Base-by-base conservation (phyloP, 495 filamentous ascomycete genomes). In the Annulohypoxylon stygium region DNA sequence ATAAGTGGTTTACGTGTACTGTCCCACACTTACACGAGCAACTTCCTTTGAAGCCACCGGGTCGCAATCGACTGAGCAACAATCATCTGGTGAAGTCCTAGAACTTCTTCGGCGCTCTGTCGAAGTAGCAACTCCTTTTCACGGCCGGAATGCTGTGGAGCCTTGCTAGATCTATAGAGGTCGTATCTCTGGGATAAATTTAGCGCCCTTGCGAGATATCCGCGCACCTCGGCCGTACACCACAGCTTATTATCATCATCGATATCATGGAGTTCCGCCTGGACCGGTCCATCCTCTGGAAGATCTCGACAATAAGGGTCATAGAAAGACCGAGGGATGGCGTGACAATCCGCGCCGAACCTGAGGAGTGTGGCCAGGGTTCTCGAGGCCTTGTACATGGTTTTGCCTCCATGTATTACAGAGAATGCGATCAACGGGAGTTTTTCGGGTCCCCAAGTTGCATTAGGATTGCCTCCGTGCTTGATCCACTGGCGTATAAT, bases 171-270 rank as follows among this genome's bases (percentile, higher is more conserved):
- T 63, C 74, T 77, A 14, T 80, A 69, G 0, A 88, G 77, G 54
- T 73, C 77, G 66, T 88, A 87, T 11, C 85, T 76, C 57, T 88
- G 85, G 0, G 80, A 76, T 6, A 88, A 67, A 69, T 83, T 86
- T 9, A 82, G 61, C 0, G 79, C 81, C 45, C 70, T 76, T 0
- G 78, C 74, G 4, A 85, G 76, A 37, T 59, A 58, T 18, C 50
- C 43, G 4, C 26, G 51, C 14, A 61, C 67, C n/a, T 75, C 45
- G 7, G 20, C 48, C 14, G 51, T 69, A 36, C 78, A 81, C 76
- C 70, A 78, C 0, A 11, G 14, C 34, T 71, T 70, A 9, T 69
- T 75, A 4, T 61, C 54, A 9, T 63, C 61, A 0, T 69, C 39
- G 8, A 70, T 23, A 11, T 66, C 54, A 4, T 50, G 30, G 36